These are phyloP conservation scores for Heimioporus sp. DNA, from an alignment of 768 basidiomycete genomes.

Conservation along the genomic window DNA sequence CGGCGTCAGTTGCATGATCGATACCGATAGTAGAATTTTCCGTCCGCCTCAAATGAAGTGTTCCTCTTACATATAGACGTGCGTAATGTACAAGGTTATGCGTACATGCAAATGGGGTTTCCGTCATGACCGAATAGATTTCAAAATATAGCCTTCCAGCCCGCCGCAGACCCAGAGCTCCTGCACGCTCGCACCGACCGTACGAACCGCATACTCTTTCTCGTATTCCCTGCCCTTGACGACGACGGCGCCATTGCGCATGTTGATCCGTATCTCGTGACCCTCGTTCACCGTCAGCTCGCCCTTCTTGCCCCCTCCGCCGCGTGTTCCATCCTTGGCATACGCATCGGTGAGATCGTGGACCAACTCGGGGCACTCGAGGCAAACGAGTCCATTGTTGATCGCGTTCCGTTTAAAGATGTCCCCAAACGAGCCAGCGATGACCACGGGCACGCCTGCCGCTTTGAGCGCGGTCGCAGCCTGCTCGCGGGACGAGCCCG, in stretches of 20 bases:
- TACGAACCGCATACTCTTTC: constrained; percentile 63
- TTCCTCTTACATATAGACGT: neutral
- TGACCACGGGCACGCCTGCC: constrained; percentile 87
- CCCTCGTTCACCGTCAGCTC: constrained; percentile 82
- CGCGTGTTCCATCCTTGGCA: constrained; percentile 71
- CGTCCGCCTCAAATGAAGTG: too few species aligned
- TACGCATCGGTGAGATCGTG: constrained; percentile 74
- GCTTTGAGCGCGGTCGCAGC: constrained; percentile 96
- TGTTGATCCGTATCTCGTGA: constrained; percentile 61
- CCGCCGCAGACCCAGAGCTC: constrained; percentile 97
- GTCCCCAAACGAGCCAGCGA: constrained; percentile 98
- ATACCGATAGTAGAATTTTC: too few species aligned
- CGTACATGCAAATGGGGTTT: neutral
- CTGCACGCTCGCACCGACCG: constrained; percentile 92
- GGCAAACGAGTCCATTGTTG: constrained; percentile 95
- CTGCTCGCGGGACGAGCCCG: constrained; percentile 97
- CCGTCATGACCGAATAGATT: constrained; percentile 47
- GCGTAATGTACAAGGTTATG: neutral
- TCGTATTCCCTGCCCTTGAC: constrained; percentile 45
- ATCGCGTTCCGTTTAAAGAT: constrained; percentile 99
- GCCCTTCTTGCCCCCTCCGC: constrained; percentile 75
- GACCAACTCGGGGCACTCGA: constrained; percentile 90
- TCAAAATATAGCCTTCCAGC: constrained; percentile 87
- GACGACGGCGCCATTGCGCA: constrained; percentile 66
- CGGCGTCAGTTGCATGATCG: constrained; percentile 3